Evolutionary conservation across 176 grass and related monocot genomes (phyloP).

Genomic region (Ensete glaucum): DNA sequence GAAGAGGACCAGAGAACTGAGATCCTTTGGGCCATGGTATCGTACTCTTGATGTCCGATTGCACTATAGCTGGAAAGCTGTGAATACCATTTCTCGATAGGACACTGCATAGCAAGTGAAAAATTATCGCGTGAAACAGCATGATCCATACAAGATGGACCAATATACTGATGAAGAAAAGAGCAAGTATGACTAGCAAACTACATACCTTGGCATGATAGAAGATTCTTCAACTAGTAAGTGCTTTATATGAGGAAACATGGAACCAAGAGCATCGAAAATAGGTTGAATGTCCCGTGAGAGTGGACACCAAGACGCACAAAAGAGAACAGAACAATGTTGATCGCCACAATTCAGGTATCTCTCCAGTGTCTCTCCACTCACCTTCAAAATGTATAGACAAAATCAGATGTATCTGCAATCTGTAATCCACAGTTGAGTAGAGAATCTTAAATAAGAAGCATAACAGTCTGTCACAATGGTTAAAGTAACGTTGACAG

Average conservation of each 20-base stretch:
- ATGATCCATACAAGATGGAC: neutral
- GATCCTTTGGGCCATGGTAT: slow-evolving; percentile 46
- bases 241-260: slow-evolving; percentile 83
- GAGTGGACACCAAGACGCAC: slow-evolving; percentile 84
- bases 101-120: slow-evolving; percentile 37
- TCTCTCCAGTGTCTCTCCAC: slow-evolving; percentile 35
- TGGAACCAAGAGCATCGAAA: slow-evolving; percentile 72
- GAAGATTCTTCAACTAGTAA: slow-evolving; percentile 69
- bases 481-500: too few species aligned
- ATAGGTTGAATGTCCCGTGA: slow-evolving; percentile 38
- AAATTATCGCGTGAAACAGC: neutral
- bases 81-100: slow-evolving; percentile 59
- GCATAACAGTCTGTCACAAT: too few species aligned
- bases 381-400: slow-evolving; percentile 31
- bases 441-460: too few species aligned
- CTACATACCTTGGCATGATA: slow-evolving; percentile 43
- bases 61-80: slow-evolving; percentile 57
- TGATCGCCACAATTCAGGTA: slow-evolving; percentile 13
- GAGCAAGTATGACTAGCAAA: neutral
- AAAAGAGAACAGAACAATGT: slow-evolving; percentile 55
- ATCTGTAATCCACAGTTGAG: neutral
- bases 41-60: slow-evolving; percentile 32
- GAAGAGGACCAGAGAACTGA: slow-evolving; percentile 43
- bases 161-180: neutral
- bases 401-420: neutral